Conservation (phyloP, 306 rosid genomes). For the Erythrophleum fordii region DNA sequence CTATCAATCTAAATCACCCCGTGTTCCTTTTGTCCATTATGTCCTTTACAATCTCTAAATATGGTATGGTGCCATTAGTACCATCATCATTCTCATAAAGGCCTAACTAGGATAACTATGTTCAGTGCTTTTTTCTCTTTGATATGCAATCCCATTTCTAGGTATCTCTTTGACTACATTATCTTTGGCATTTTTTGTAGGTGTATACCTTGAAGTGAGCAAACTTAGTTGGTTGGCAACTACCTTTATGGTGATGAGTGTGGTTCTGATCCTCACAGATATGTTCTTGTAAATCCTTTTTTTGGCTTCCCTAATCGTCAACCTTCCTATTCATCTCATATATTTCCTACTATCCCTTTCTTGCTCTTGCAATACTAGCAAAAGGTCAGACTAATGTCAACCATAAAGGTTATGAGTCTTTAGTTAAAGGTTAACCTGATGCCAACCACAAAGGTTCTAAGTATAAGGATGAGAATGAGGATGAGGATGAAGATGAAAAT, state of each 20-base stretch:
- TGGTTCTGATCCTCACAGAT: background rate
- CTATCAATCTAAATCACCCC: background rate
- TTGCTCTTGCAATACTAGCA: no score
- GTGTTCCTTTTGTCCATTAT: constrained; percentile 20
- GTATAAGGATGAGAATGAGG: no score
- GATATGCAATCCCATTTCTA: constrained; percentile 18
- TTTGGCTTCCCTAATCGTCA: constrained; percentile 6
- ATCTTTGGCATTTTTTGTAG: constrained; percentile 43
- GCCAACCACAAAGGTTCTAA: no score
- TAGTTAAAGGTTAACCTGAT: no score
- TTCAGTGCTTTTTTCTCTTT: background rate
- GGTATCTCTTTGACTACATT: constrained; percentile 35
- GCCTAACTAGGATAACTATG: constrained; percentile 27
- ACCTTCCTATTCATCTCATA: background rate
- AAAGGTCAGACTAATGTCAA: no score
- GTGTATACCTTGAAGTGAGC: constrained; percentile 27
- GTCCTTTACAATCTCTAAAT: constrained; percentile 35
- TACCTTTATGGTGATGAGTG: background rate
- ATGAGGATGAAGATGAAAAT: no score
- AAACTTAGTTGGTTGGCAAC: constrained; percentile 33
- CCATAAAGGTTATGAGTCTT: no score
- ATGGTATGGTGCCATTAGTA: constrained; percentile 28
- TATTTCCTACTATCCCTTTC: no score
- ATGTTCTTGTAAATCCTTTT: background rate
- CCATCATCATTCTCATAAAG: constrained; percentile 35